phyloP scores from a whole-genome alignment of 345 rosid genomes.

The Clarkia xantiana region DNA sequence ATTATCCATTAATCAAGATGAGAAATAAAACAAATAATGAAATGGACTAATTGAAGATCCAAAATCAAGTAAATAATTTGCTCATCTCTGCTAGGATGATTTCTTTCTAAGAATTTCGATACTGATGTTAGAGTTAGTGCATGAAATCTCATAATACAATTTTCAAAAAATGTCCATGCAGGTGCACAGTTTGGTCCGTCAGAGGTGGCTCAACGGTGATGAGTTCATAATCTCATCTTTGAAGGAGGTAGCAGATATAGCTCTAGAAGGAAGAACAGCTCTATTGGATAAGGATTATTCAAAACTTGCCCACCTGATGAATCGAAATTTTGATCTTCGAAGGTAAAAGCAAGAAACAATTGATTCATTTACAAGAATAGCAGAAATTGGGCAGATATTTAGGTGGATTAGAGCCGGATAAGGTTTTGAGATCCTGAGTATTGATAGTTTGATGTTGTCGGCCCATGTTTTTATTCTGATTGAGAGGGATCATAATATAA shows the following conservation, averaged over 20 bases:
- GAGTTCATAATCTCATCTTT: conserved; percentile 52
- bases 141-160: background rate
- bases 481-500: no score
- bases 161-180: conserved; percentile 15
- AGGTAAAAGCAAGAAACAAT: conserved; percentile 26
- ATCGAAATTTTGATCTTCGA: conserved; percentile 67
- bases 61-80: no score
- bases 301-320: conserved; percentile 64
- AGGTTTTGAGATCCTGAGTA: no score
- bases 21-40: no score
- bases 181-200: conserved; percentile 78
- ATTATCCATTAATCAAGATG: no score
- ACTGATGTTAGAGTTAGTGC: background rate
- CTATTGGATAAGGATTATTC: conserved; percentile 48
- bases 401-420: no score
- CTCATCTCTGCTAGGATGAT: background rate
- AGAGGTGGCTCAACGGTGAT: conserved; percentile 88
- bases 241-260: conserved; percentile 56
- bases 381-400: no score
- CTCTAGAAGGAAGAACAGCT: conserved; percentile 48
- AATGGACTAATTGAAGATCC: no score
- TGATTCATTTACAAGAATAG: background rate
- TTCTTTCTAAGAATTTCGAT: background rate
- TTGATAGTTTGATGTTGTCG: no score
- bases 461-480: no score